phyloP scores from a whole-genome alignment of 805 yeast species.

The Clavispora vitiphila region DNA sequence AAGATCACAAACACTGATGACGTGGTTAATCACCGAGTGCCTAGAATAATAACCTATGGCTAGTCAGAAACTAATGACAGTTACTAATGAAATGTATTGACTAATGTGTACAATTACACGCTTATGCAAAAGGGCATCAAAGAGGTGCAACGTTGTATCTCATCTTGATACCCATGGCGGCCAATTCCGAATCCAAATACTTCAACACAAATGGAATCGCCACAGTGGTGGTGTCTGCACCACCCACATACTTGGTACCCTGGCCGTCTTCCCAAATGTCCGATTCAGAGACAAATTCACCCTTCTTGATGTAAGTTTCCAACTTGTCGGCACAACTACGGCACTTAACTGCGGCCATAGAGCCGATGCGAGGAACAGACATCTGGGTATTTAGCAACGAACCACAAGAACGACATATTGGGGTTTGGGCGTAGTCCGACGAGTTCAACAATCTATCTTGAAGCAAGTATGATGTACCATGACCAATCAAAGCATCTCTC shows the following conservation, averaged over 20 bases:
- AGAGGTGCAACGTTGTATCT: constrained; percentile 76
- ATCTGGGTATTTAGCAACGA: constrained; percentile 84
- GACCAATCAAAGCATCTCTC: constrained; percentile 97
- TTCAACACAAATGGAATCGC: constrained; percentile 96
- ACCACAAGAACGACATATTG: constrained; percentile 91
- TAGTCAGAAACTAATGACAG: no score
- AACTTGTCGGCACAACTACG: constrained; percentile 82
- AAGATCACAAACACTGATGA: no score
- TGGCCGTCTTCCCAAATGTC: constrained; percentile 97
- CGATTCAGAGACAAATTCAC: constrained; percentile 54
- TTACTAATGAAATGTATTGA: neutral
- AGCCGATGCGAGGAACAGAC: constrained; percentile 87
- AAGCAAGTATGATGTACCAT: constrained; percentile 90
- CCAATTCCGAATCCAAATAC: constrained; percentile 88
- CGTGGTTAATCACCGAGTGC: no score
- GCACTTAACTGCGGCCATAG: constrained; percentile 73
- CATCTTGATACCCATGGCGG: constrained; percentile 97
- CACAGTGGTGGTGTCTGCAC: constrained; percentile 88
- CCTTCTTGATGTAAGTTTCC: constrained; percentile 47
- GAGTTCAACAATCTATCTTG: constrained; percentile 95
- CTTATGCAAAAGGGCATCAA: constrained; percentile 7
- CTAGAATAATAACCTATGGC: no score
- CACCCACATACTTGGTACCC: constrained; percentile 88
- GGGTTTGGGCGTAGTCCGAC: constrained; percentile 89
- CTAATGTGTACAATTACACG: neutral